Evolutionary conservation across 176 grass and related monocot species (phyloP), one percentile per base, ranked within the genome.

Genomic region (Thalia dealbata): DNA sequence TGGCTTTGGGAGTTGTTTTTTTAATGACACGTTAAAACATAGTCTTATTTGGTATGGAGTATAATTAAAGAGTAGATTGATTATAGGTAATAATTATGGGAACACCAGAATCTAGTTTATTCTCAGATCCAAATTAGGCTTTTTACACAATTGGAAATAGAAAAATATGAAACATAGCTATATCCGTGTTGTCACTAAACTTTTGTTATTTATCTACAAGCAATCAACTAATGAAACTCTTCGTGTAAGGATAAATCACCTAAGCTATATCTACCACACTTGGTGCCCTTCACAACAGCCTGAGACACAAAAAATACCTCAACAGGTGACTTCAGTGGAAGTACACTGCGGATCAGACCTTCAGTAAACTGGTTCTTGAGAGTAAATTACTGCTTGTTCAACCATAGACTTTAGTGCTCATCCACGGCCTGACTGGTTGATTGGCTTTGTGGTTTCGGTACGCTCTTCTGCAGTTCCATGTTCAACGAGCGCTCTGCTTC

Each of bases 401-500:
- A 0, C 10, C 70, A 35, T 84, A 59, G 72, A 16, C 19, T 38
- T 32, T 59, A 68, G 43, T 62, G 41, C 26, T 74, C 61, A 55
- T 51, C 56, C 24, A 50, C 48, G 38, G 7, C 46, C 11, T 26
- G 56, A 45, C 22, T 24, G 10, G 58, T 3, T 55, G 69, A 21
- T 73, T 73, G 8, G 51, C 68, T 62, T 63, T 61, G 48, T 50
- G 50, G 51, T 27, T 81, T 78, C n/a, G 85, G 70, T 43, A 82
- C 80, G 51, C 50, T 88, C 80, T 90, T 97, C 65, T 82, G 78
- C 77, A 90, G 55, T 82, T 88, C 87, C 13, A 73, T 66, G 65
- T 82, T 97, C 52, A 87, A 90, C 50, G 70, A 74, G 78, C 85
- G 81, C 44, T 97, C 93, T 56, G 85, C 87, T 71, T 97, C 93